A percentile compares a stretch with the other conserved stretches of the same genome.
Evolutionary conservation across 495 filamentous ascomycete species (phyloP).

Genomic region (Parmelia sp.): DNA sequence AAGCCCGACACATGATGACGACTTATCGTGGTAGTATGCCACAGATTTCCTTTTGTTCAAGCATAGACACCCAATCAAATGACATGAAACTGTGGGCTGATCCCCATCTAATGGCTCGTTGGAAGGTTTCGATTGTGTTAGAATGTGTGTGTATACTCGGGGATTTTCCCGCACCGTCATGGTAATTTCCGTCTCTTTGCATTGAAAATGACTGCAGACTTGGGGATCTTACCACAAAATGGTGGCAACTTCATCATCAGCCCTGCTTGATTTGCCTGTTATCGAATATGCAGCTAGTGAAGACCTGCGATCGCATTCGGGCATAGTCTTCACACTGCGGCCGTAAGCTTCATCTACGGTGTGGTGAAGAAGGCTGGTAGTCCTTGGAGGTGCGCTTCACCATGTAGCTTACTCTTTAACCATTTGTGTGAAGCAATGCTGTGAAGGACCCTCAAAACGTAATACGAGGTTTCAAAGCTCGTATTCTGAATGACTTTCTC

Average conservation of each 20-base stretch:
- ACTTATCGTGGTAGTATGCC: not conserved
- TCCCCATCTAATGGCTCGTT: not conserved
- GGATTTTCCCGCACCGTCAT: not conserved
- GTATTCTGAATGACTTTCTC: no score
- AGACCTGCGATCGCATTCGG: not conserved
- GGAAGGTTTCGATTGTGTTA: not conserved
- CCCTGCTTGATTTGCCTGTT: not conserved
- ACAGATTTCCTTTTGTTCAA: not conserved
- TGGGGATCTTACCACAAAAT: not conserved
- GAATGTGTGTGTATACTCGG: not conserved
- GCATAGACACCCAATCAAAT: constrained; percentile 5
- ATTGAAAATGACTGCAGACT: not conserved
- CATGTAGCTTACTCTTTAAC: no score
- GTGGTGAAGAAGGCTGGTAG: not conserved
- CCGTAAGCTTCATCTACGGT: not conserved
- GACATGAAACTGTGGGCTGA: not conserved
- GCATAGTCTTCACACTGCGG: not conserved
- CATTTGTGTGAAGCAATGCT: no score
- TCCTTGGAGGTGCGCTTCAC: no score
- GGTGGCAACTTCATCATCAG: not conserved
- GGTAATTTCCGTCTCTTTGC: no score
- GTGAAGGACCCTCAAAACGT: not conserved
- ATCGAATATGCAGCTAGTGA: not conserved
- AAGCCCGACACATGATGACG: not conserved
- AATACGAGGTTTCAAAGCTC: no score